Evolutionary conservation across 2,329 filamentous ascomycete genomes (phyloP).

Genomic region (Neurospora sp.): DNA sequence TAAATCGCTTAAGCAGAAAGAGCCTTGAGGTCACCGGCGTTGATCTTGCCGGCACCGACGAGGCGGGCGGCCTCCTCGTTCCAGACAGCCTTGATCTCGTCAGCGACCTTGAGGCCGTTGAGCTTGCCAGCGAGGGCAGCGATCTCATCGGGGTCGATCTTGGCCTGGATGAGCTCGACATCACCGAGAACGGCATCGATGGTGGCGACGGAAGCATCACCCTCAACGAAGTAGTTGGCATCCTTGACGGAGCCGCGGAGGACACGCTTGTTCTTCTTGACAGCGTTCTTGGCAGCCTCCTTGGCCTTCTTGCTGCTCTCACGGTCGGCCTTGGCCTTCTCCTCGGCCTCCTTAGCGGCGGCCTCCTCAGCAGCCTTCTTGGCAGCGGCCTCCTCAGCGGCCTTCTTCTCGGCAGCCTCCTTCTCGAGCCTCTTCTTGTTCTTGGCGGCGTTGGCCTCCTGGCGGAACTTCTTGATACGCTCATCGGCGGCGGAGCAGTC

Average conservation of each 20-base stretch:
- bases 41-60: conserved; percentile 72
- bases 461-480: conserved; percentile 94
- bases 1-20: conserved; percentile 28
- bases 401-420: conserved; percentile 83
- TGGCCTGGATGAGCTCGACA: conserved; percentile 76
- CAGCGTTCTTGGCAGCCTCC: conserved; percentile 95
- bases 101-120: conserved; percentile 65
- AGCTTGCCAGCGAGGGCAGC: conserved; percentile 75
- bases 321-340: conserved; percentile 72
- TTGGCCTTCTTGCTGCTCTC: conserved; percentile 91
- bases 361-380: conserved; percentile 78
- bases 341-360: conserved; percentile 74
- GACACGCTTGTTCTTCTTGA: conserved; percentile 99
- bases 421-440: conserved; percentile 89
- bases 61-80: conserved; percentile 67
- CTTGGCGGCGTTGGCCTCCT: conserved; percentile 86
- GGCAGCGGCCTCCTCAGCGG: conserved; percentile 73
- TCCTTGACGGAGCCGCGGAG: conserved; percentile 92
- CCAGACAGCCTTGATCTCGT: conserved; percentile 81
- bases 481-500: conserved; percentile 77
- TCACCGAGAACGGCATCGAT: conserved; percentile 79
- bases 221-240: conserved; percentile 83
- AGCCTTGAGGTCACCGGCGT: conserved; percentile 70
- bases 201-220: conserved; percentile 61
- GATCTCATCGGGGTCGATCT: conserved; percentile 86